phyloP scores from a whole-genome alignment of 768 basidiomycete species.

The Asterophora parasitica region DNA sequence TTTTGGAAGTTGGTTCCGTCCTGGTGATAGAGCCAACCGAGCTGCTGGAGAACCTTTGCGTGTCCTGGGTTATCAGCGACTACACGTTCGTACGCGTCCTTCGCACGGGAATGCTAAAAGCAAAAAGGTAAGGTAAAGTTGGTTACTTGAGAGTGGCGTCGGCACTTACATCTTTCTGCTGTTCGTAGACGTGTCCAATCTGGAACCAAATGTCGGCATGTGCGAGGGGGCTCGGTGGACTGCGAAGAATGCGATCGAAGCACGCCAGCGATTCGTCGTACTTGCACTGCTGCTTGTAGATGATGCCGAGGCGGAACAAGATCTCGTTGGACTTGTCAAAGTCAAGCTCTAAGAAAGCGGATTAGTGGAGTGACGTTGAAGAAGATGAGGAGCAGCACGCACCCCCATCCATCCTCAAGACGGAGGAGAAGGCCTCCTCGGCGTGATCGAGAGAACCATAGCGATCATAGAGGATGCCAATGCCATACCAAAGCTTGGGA shows the following conservation, averaged over 20 bases:
- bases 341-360: conserved; percentile 48
- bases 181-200: conserved; percentile 97
- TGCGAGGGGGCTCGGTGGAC: conserved; percentile 92
- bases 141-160: conserved; percentile 1
- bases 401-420: conserved; percentile 97
- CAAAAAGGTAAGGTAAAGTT: conserved; percentile 11
- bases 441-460: conserved; percentile 98
- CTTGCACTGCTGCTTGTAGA: conserved; percentile 98
- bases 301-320: conserved; percentile 95
- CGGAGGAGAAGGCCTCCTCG: conserved; percentile 96
- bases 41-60: conserved; percentile 95
- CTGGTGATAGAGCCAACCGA: conserved; percentile 97
- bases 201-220: conserved; percentile 99
- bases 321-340: conserved; percentile 99
- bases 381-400: conserved; percentile 21
- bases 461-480: conserved; percentile 97
- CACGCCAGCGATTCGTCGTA: conserved; percentile 84
- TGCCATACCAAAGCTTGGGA: conserved; percentile 99
- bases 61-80: conserved; percentile 90
- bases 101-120: conserved; percentile 76
- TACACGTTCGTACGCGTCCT: conserved; percentile 95
- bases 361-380: conserved; percentile 21
- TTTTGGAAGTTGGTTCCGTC: conserved; percentile 93
- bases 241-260: conserved; percentile 94
- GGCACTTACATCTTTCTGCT: conserved; percentile 84